These are phyloP conservation scores for Eruca vesicaria DNA, from an alignment of 441 rosid species.

Conservation along the genomic window DNA sequence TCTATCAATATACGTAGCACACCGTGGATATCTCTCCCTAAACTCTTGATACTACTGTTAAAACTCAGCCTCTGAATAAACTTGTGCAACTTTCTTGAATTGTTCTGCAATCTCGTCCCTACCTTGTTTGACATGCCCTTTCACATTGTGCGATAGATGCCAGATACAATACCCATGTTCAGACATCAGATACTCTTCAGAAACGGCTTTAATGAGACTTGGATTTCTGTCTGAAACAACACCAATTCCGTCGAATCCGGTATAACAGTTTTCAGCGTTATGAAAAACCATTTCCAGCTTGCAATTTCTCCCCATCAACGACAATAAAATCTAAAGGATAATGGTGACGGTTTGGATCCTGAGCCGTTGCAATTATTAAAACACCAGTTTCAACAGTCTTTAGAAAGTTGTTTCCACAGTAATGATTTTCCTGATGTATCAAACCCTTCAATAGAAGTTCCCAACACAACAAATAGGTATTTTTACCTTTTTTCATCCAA, in stretches of 20 bases:
- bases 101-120: no score
- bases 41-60: not conserved
- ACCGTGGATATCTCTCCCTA: not conserved
- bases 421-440: no score
- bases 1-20: not conserved
- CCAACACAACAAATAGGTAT: no score
- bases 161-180: not conserved
- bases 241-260: not conserved
- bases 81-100: no score
- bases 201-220: not conserved
- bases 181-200: not conserved
- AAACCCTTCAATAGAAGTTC: no score
- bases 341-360: not conserved
- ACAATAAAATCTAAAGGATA: not conserved
- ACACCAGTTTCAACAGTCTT: no score
- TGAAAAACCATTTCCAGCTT: not conserved
- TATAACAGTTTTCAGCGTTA: not conserved
- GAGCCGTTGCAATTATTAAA: not conserved
- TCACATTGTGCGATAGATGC: not conserved
- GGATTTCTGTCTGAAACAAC: not conserved
- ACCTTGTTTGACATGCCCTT: not conserved
- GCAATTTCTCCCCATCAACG: not conserved
- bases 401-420: no score
- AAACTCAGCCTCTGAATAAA: not conserved
- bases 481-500: no score